These are phyloP conservation scores for Rutstroemia sydowiana DNA, from an alignment of 2,329 filamentous ascomycete genomes.

Conservation along the genomic window DNA sequence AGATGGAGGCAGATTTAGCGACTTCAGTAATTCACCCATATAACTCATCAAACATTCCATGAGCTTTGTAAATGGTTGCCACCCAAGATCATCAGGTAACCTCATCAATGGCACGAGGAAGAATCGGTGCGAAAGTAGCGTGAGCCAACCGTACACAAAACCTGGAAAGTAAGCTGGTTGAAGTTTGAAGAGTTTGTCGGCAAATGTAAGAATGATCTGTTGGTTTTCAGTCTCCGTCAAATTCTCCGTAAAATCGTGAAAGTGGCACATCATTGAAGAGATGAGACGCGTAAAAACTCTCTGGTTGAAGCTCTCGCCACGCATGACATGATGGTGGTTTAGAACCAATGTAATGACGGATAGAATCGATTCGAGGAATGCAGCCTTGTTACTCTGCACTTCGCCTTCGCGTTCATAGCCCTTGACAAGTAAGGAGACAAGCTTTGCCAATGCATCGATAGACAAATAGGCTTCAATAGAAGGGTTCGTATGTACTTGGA, in stretches of 20 bases:
- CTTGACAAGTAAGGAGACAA: slow-evolving; percentile 69
- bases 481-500: slow-evolving; percentile 52
- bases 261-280: slow-evolving; percentile 72
- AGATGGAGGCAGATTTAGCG: slow-evolving; percentile 57
- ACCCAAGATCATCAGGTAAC: slow-evolving; percentile 62
- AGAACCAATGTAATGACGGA: slow-evolving; percentile 73
- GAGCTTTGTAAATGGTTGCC: slow-evolving; percentile 67
- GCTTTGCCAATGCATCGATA: slow-evolving; percentile 74
- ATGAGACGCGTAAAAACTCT: slow-evolving; percentile 88
- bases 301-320: slow-evolving; percentile 76
- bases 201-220: slow-evolving; percentile 67
- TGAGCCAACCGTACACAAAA: slow-evolving; percentile 81
- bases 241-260: slow-evolving; percentile 52
- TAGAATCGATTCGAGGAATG: slow-evolving; percentile 71
- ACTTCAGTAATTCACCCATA: slow-evolving; percentile 73
- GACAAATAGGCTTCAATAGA: slow-evolving; percentile 49
- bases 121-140: slow-evolving; percentile 73
- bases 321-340: slow-evolving; percentile 76
- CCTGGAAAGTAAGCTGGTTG: slow-evolving; percentile 71
- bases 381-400: slow-evolving; percentile 54
- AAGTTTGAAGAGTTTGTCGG: slow-evolving; percentile 62
- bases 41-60: slow-evolving; percentile 66
- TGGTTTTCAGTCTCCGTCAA: slow-evolving; percentile 53
- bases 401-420: slow-evolving; percentile 56
- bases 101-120: slow-evolving; percentile 75